Conservation (phyloP, 164 flowering plant species). For the Annona squamosa region DNA sequence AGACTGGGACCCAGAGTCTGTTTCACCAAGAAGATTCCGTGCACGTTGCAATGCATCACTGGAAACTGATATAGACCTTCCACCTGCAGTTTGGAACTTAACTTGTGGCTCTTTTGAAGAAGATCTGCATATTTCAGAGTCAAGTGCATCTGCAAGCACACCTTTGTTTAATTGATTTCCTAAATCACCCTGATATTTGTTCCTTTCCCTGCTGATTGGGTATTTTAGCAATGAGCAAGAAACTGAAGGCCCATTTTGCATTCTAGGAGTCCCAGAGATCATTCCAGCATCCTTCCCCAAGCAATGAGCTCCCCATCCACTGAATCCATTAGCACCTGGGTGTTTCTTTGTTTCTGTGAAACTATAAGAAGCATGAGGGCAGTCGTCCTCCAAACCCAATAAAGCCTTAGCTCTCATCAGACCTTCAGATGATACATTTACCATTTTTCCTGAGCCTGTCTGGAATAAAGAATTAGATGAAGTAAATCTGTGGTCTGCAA, state of each 20-base stretch:
- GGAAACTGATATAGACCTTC: slow-evolving; percentile 84
- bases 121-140: slow-evolving; percentile 16
- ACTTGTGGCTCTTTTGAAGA: slow-evolving; percentile 46
- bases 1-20: slow-evolving; percentile 36
- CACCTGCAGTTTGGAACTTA: slow-evolving; percentile 89
- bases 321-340: slow-evolving; percentile 5
- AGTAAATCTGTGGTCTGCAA: slow-evolving; percentile 11
- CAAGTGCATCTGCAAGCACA: slow-evolving; percentile 16
- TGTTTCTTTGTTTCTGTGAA: slow-evolving; percentile 9
- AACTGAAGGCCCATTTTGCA: background rate
- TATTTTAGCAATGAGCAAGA: slow-evolving; percentile 15
- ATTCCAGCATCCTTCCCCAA: slow-evolving; percentile 11
- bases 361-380: slow-evolving; percentile 11
- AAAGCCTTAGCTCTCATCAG: slow-evolving; percentile 62
- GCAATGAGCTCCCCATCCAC: slow-evolving; percentile 16
- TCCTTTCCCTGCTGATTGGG: slow-evolving; percentile 11
- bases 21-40: slow-evolving; percentile 78
- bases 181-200: slow-evolving; percentile 9
- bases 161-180: slow-evolving; percentile 18
- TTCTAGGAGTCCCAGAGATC: background rate
- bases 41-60: slow-evolving; percentile 84
- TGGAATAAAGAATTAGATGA: slow-evolving; percentile 43
- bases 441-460: slow-evolving; percentile 59
- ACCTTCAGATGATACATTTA: slow-evolving; percentile 60
- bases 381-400: slow-evolving; percentile 52